Evolutionary conservation across 768 basidiomycete genomes (phyloP).

Genomic region (Cytidiella melzeri): DNA sequence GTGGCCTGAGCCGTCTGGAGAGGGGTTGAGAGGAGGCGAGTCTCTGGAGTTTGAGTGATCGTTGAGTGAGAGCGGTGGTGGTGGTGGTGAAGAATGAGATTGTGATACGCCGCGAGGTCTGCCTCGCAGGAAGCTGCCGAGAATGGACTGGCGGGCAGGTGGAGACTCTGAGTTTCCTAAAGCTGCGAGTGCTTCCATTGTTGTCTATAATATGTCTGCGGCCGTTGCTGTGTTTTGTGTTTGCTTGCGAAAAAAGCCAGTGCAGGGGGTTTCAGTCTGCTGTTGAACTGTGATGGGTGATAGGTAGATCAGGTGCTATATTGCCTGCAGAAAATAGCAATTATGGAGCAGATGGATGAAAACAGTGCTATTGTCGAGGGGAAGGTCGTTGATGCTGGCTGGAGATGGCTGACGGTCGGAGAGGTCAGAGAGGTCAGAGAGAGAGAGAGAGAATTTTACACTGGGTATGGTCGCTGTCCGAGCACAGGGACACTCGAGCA

Average conservation of each 20-base stretch:
- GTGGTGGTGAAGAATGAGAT: conserved; percentile 38
- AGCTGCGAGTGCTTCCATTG: conserved; percentile 23
- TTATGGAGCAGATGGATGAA: too few species aligned
- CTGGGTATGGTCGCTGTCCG: too few species aligned
- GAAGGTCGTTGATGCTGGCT: too few species aligned
- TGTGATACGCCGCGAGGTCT: conserved; percentile 64
- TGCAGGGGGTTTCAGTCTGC: background rate
- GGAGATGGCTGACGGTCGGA: too few species aligned
- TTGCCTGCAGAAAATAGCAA: too few species aligned
- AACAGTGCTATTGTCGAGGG: too few species aligned
- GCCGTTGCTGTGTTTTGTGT: background rate
- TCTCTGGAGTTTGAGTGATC: conserved; percentile 31
- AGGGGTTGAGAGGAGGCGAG: conserved; percentile 35
- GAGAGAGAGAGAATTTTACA: too few species aligned
- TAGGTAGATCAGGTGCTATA: too few species aligned
- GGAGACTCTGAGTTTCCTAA: conserved; percentile 24
- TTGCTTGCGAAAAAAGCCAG: background rate
- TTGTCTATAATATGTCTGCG: conserved; percentile 8
- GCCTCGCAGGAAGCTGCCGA: conserved; percentile 66
- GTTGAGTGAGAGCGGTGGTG: conserved; percentile 26
- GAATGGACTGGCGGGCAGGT: conserved; percentile 53
- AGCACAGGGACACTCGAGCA: too few species aligned
- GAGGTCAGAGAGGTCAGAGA: too few species aligned
- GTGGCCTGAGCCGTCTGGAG: conserved; percentile 27
- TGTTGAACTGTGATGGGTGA: too few species aligned